Base-by-base conservation (phyloP, 371 early-diverging fungal species). In the Lichtheimia corymbifera region DNA sequence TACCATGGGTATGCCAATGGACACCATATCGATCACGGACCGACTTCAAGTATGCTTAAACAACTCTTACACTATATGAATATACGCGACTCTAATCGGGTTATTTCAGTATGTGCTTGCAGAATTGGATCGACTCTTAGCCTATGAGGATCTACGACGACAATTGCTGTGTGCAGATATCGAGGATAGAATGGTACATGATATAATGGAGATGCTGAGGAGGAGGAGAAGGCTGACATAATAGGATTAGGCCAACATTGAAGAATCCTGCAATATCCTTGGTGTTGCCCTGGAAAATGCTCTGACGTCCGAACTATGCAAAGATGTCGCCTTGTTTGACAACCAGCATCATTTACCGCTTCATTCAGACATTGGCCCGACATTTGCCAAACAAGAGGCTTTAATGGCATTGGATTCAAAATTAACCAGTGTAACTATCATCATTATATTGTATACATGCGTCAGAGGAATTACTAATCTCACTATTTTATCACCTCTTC, bases 171-270 rank as follows among this genome's bases (percentile, higher is more conserved):
- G 52, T 14, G 68, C 64, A 11, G 68, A 68, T 49, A 68, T 68
- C 27, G 68, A 68, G 27, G 68, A 68, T 59, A 55, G 53, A 13
- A 41, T 68, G 64, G 68, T 68, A 64, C 51, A 40, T 35, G 1
- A 35, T 35, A 35, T 11, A 35, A 35, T 9, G 9, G 11, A 35
- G 1, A 0, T 22, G 0, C 1, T 28, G 35, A 35, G 1, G 7
- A 28, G 28, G 6, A 28, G 1, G 7, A 28, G 28, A 0, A 28
- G 7, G 28, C 28, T 35, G 35, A 35, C 35, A 35, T 11, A 35
- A 35, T 35, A 5, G 1, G 35, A 45, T 13, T 40, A 67, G 67
- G 63, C 63, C 42, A 68, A 28, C 45, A 68, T 68, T 27, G 68
- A 68, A 50, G 25, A 28, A 11, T 43, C 52, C 4, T 68, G 68